Conservation (phyloP, 352 stramenopile species). For the Phytophthora boehmeriae region DNA sequence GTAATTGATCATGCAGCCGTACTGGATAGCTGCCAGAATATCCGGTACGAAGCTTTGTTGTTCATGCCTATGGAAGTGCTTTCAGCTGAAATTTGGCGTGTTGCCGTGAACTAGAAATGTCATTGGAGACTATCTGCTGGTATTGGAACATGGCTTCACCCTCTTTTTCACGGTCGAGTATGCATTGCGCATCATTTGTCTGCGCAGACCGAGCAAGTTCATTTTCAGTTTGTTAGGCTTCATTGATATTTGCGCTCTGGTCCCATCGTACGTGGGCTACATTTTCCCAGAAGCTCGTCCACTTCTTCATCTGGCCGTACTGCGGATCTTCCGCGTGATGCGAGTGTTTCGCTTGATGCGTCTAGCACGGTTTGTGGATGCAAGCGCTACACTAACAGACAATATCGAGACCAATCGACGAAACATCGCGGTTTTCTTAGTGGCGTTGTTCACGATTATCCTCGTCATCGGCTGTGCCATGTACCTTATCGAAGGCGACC, state of each 20-base stretch:
- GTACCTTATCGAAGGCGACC: conserved; percentile 83
- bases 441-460: conserved; percentile 75
- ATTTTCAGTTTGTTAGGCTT: conserved; percentile 74
- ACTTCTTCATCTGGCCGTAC: conserved; percentile 72
- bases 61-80: background rate
- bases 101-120: conserved; percentile 40
- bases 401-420: conserved; percentile 85
- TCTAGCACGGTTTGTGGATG: conserved; percentile 76
- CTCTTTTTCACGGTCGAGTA: conserved; percentile 86
- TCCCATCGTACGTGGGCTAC: conserved; percentile 80
- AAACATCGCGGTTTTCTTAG: conserved; percentile 78
- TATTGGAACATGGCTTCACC: conserved; percentile 80
- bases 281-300: conserved; percentile 66
- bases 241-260: conserved; percentile 76
- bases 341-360: conserved; percentile 79
- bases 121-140: conserved; percentile 68
- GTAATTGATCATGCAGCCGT: conserved; percentile 42
- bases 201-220: conserved; percentile 66
- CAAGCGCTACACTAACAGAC: conserved; percentile 67
- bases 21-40: conserved; percentile 71
- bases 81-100: conserved; percentile 7
- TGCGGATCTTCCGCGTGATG: conserved; percentile 83
- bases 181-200: conserved; percentile 61
- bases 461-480: conserved; percentile 83
- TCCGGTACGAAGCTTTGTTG: conserved; percentile 39